Evolutionary conservation across 208 protist species (phyloP), one percentile per base, ranked within the genome.

Genomic region (Borovskyia barvae): DNA sequence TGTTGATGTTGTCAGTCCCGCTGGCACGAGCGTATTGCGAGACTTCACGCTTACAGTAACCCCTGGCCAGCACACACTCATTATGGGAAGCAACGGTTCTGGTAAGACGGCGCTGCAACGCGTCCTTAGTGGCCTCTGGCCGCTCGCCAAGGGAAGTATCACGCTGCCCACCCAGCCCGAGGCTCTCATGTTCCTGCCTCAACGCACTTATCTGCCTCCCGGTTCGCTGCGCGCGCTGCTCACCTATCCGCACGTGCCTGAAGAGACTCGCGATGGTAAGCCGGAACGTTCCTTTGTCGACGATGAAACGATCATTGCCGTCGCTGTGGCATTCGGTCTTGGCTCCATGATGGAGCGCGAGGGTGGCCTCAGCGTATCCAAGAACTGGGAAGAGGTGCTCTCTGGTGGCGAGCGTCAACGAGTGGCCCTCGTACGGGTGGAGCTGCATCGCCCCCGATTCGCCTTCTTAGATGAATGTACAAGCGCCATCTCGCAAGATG

Each of bases 391-490:
- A 19, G 74, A 93, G 41, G 76, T 94, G 11, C 74, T 97, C 20
- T 97, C 92, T 1, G 87, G 90, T 32, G 93, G 93, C 15, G 93
- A 97, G 60, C 65, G 80, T 33, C 93, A 97, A 70, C 80, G 93
- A 14, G 65, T 97, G 28, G 86, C 81, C 12, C 50, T 97, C 15
- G 77, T 92, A 25, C 80, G 90, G 4, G 75, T 94, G 5, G 41
- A 95, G n/a, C 65, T 80, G 26, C 90, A 96, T 51, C 61, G 63
- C 5, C 87, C 93, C 0, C 48, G 62, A 11, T 97, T 96, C 66
- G 89, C 80, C 2, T 77, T 96, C 47, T 72, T 97, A 11, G 93
- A 97, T 59, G 93, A 97, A 50, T 94, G 87, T 72, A 97, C 93
- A 5, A 93, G 82, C 55, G 89, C 88, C 29, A 66, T 97, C 14